Evolutionary conservation across 2,329 filamentous ascomycete species (phyloP).

Genomic region (Neofusicoccum sp.): DNA sequence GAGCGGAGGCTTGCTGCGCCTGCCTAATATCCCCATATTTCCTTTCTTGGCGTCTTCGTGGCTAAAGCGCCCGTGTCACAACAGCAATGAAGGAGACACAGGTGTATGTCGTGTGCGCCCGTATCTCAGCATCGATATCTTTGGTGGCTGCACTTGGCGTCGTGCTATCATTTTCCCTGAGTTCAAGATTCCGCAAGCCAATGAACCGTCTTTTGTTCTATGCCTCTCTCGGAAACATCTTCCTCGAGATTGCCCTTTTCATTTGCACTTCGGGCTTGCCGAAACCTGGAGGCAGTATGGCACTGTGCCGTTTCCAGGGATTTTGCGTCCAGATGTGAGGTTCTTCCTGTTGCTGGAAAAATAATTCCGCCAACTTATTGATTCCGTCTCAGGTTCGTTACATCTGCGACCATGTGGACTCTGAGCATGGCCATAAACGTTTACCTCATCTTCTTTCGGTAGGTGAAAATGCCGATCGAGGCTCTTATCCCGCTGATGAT

Average conservation of each 20-base stretch:
- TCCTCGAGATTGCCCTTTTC: conserved; percentile 74
- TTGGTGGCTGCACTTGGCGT: conserved; percentile 43
- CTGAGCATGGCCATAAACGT: conserved; percentile 84
- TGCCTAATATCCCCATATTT: too few species aligned
- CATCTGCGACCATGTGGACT: conserved; percentile 75
- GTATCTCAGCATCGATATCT: not conserved
- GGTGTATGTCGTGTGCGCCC: not conserved
- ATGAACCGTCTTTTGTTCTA: conserved; percentile 88
- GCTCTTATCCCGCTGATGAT: too few species aligned
- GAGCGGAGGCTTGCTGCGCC: too few species aligned
- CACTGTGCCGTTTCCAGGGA: conserved; percentile 74
- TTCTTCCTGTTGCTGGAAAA: not conserved
- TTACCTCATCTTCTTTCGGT: conserved; percentile 73
- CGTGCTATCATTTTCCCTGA: conserved; percentile 68
- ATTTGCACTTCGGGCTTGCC: conserved; percentile 66
- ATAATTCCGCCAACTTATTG: conserved; percentile 24
- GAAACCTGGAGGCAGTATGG: conserved; percentile 46
- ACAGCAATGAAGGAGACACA: not conserved
- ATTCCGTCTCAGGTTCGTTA: conserved; percentile 65
- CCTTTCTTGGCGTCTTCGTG: too few species aligned
- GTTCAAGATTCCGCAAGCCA: conserved; percentile 75
- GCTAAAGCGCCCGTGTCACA: too few species aligned
- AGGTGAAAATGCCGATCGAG: conserved; percentile 23
- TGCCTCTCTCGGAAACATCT: conserved; percentile 77
- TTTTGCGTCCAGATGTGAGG: conserved; percentile 81